phyloP scores from a whole-genome alignment of 164 flowering plant species.

The Taxillus chinensis region DNA sequence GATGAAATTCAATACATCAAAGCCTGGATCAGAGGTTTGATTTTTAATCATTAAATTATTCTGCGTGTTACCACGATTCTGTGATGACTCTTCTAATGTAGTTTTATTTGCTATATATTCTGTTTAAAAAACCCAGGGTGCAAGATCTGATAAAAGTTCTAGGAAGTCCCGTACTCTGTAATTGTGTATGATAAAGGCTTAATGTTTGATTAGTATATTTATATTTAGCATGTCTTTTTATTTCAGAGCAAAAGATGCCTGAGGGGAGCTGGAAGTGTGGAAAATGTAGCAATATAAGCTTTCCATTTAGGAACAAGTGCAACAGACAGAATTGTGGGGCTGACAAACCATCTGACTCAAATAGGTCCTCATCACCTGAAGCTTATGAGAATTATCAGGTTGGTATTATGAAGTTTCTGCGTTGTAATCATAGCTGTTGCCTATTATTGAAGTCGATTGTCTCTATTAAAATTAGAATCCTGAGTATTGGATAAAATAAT shows the following conservation, averaged over 20 bases:
- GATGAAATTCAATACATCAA: no score
- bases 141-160: no score
- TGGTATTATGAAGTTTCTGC: no score
- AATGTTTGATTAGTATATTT: neutral
- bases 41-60: neutral
- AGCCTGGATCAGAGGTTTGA: no score
- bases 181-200: neutral
- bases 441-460: conserved; percentile 8
- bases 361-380: no score
- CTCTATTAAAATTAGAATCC: conserved; percentile 17
- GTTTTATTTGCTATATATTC: no score
- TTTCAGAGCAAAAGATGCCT: conserved; percentile 80
- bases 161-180: no score
- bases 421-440: no score
- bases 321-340: conserved; percentile 98
- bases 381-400: no score
- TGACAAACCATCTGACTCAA: conserved; percentile 80
- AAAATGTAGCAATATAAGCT: conserved; percentile 84
- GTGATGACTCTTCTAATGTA: no score
- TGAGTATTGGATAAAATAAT: conserved; percentile 5
- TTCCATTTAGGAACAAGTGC: conserved; percentile 94
- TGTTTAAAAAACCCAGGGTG: no score
- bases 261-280: conserved; percentile 99
- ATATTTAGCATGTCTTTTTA: conserved; percentile 1
- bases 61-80: no score